Base-by-base conservation (phyloP, 116 monocot species). In the Zostera marina region DNA sequence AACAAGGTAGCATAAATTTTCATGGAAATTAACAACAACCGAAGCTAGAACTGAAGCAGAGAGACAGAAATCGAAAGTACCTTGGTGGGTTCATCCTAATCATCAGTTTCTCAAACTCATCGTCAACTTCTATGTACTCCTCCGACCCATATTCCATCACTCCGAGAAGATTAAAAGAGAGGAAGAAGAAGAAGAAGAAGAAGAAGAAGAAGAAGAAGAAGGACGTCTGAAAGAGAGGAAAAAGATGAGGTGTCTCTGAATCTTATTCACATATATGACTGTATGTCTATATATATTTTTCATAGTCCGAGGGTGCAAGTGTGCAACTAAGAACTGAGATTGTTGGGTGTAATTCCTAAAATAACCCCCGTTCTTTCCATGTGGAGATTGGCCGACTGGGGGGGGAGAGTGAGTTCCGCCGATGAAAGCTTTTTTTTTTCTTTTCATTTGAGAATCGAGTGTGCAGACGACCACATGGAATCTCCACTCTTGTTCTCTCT, bases 71-170 rank as follows among this genome's bases (percentile, higher is more conserved):
- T 47, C 46, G 63, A 41, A 74, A 22, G 56, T 22, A 91, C 91
- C 84, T 84, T 67, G 91, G 91, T 14, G 84, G 84, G 70, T 91
- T 91, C 85, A 91, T 84, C 47, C 81, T 53, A 16, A 81, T 76
- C 9, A 91, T 69, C 13, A 91, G 68, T 81, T 91, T 91, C 71
- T 81, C 81, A 64, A 79, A 91, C 67, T 91, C 91, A 59, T 90
- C 90, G 41, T 83, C 92, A 51, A 69, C 48, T 23, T 84, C 88
- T 16, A 58, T 44, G 11, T 58, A 58, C 41, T 71, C 63, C 41
- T 71, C 63, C 62, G 72, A 72, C 63, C 61, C 77, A 74, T 68
- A 74, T 44, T 66, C 64, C 83, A 81, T 77, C 51, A 19, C 14
- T 9, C 16, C 23, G 3, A 9, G 21, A 15, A 11, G 22, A 44